Percentiles rank a stretch among this genome's conserved stretches.
phyloP scores from a whole-genome alignment of 176 grass and related monocot species.

The Carex parvula region DNA sequence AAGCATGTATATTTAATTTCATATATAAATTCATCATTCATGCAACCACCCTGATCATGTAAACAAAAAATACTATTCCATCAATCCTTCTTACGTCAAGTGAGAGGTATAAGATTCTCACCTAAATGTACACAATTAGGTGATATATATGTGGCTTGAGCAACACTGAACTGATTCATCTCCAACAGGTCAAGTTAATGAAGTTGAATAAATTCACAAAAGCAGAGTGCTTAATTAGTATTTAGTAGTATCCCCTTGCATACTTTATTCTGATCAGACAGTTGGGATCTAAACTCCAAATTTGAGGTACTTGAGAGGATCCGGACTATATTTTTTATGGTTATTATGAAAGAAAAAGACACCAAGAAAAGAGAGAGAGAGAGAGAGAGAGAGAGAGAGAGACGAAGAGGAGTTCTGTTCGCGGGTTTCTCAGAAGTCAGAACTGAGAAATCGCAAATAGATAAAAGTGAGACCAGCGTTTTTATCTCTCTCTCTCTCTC shows the following conservation, averaged over 20 bases:
- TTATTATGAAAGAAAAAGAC: not conserved
- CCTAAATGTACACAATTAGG: not conserved
- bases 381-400: not conserved
- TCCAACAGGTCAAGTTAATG: constrained; percentile 40
- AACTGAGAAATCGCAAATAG: not conserved
- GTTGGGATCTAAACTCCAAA: too few relatives aligned
- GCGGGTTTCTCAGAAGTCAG: not conserved
- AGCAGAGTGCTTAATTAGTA: not conserved
- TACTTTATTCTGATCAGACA: too few relatives aligned
- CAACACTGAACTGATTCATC: constrained; percentile 12
- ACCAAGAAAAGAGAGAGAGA: not conserved
- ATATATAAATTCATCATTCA: too few relatives aligned
- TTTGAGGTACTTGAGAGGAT: too few relatives aligned
- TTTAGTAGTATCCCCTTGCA: too few relatives aligned
- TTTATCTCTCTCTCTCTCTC: not conserved
- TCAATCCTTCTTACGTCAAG: too few relatives aligned
- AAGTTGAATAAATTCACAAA: constrained; percentile 26
- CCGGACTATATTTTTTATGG: too few relatives aligned
- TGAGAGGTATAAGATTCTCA: too few relatives aligned
- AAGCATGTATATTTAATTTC: too few relatives aligned
- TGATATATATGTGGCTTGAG: not conserved
- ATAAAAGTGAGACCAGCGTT: constrained; percentile 8
- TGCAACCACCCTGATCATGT: too few relatives aligned
- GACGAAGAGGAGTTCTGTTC: not conserved
- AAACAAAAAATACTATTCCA: too few relatives aligned